Conservation (phyloP, 257 asterid genomes). For the Nyctanthes arbortristis region DNA sequence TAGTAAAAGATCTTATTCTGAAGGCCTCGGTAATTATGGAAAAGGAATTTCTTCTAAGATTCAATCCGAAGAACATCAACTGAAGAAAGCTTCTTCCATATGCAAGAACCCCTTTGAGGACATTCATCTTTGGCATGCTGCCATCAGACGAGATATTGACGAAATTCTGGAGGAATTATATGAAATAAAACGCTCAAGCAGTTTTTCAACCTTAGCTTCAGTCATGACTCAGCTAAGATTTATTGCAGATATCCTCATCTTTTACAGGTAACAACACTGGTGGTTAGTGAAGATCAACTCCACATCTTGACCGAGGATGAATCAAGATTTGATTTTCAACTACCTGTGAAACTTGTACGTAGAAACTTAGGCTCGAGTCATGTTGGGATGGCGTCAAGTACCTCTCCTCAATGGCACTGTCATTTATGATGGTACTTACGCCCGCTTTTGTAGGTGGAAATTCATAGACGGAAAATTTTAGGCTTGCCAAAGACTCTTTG, state of each 20-base stretch:
- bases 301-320: conserved; percentile 14
- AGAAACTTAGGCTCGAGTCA: conserved; percentile 15
- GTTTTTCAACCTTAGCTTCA: conserved; percentile 49
- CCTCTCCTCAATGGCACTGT: conserved; percentile 17
- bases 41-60: conserved; percentile 44
- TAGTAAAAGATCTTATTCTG: conserved; percentile 38
- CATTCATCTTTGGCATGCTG: conserved; percentile 66
- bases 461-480: background rate
- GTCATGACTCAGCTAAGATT: conserved; percentile 62
- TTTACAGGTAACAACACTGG: conserved; percentile 58
- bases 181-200: conserved; percentile 51
- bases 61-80: conserved; percentile 34
- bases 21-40: conserved; percentile 30
- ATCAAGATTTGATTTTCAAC: background rate
- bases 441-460: conserved; percentile 3
- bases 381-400: background rate
- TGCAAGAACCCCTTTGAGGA: conserved; percentile 48
- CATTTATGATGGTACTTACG: conserved; percentile 4
- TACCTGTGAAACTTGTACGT: conserved; percentile 2
- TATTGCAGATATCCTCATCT: conserved; percentile 63
- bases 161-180: conserved; percentile 51
- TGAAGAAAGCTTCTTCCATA: conserved; percentile 32
- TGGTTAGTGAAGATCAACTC: conserved; percentile 11
- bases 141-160: conserved; percentile 60
- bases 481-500: conserved; percentile 11